phyloP scores from a whole-genome alignment of 2,329 filamentous ascomycete species.

The Zymoseptoria ardabiliae region DNA sequence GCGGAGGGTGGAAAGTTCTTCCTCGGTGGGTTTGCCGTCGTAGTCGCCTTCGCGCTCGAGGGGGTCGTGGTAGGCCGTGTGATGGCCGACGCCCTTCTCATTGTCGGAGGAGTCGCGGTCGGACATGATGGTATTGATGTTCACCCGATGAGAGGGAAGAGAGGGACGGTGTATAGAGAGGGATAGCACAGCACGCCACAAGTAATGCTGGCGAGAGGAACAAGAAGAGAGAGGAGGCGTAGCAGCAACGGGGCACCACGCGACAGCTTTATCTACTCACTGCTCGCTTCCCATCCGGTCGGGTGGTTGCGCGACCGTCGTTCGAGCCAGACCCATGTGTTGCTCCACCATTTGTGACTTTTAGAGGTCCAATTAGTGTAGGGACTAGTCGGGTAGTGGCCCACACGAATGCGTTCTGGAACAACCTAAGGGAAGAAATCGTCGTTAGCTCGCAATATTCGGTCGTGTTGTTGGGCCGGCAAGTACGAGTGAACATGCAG shows the following conservation, averaged over 20 bases:
- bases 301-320: background rate
- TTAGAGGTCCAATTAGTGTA: background rate
- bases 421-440: background rate
- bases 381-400: background rate
- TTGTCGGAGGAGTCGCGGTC: conserved; percentile 4
- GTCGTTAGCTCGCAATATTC: background rate
- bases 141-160: background rate
- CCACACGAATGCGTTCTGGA: background rate
- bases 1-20: conserved; percentile 37
- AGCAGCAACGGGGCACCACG: background rate
- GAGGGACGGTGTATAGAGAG: background rate
- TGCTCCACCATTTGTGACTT: background rate
- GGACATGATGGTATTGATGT: background rate
- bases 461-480: background rate
- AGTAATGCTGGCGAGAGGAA: background rate
- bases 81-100: conserved; percentile 5
- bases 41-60: conserved; percentile 10
- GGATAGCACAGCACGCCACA: background rate
- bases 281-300: background rate
- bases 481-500: background rate
- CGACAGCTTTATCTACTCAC: background rate
- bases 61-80: conserved; percentile 10
- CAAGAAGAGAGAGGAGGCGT: background rate
- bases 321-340: background rate
- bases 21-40: conserved; percentile 33